A percentile compares a stretch with the other conserved stretches of the same genome.
Evolutionary conservation across 208 protist species (phyloP).

Genomic region (Trypanosoma congolense): DNA sequence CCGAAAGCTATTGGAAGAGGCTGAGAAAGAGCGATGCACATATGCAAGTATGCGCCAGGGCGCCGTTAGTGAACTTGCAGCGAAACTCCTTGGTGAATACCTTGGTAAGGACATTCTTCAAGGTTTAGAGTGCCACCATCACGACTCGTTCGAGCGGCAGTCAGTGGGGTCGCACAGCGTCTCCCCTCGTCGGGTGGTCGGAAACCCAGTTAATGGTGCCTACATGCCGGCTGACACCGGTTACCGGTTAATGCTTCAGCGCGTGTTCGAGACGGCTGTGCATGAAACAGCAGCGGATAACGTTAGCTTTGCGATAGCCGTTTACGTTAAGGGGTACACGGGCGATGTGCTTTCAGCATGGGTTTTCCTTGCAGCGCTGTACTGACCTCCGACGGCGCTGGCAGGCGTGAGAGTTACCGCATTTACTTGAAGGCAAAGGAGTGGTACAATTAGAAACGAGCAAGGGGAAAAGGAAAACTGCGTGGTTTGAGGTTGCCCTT

Average conservation of each 20-base stretch:
- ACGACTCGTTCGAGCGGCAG: neutral
- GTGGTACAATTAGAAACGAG: no score
- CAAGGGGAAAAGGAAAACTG: no score
- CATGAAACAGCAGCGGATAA: conserved; percentile 73
- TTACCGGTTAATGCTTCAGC: conserved; percentile 47
- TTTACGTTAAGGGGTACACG: conserved; percentile 80
- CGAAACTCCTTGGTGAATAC: conserved; percentile 50
- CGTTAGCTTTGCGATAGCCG: conserved; percentile 61
- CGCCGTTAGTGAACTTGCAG: conserved; percentile 31
- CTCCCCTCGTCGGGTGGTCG: conserved; percentile 25
- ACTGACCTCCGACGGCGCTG: conserved; percentile 1
- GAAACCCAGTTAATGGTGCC: conserved; percentile 57
- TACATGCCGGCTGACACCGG: conserved; percentile 33
- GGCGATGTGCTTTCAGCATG: conserved; percentile 77
- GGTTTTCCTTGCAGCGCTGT: conserved; percentile 72
- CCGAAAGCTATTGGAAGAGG: conserved; percentile 39
- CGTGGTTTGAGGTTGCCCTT: no score
- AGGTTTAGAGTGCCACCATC: neutral
- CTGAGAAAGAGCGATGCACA: conserved; percentile 55
- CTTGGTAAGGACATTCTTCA: conserved; percentile 37
- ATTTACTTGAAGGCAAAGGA: no score
- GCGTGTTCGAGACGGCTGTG: conserved; percentile 68
- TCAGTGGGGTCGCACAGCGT: neutral
- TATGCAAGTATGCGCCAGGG: conserved; percentile 36
- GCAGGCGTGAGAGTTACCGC: no score